Conservation (phyloP, 176 grass and related monocot genomes). For the Aegilops bicornis region DNA sequence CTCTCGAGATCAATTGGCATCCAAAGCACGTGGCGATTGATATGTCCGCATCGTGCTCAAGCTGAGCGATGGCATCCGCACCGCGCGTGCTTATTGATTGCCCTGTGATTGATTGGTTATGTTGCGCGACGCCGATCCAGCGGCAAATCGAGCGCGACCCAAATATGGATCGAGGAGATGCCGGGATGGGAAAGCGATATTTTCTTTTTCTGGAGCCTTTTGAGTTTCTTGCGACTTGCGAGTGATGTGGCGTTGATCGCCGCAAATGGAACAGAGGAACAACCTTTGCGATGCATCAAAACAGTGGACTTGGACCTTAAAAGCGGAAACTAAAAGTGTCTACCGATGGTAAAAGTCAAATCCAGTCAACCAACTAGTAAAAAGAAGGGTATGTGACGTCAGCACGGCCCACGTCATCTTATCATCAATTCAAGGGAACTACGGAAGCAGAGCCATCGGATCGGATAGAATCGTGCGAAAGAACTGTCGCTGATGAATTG, state of each 20-base stretch:
- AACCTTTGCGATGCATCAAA: background rate
- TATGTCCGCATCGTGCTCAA: background rate
- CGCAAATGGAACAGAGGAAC: background rate
- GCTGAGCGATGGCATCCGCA: background rate
- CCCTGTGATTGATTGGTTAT: background rate
- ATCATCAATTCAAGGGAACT: background rate
- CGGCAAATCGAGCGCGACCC: background rate
- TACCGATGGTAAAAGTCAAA: background rate
- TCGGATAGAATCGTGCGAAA: background rate
- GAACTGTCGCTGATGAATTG: background rate
- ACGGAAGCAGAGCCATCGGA: background rate
- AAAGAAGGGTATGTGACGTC: background rate
- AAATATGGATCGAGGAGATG: too few relatives aligned
- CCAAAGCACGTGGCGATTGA: constrained; percentile 9
- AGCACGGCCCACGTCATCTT: background rate
- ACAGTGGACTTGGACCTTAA: too few relatives aligned
- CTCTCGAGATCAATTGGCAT: background rate
- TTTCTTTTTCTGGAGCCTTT: background rate
- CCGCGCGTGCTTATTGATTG: background rate
- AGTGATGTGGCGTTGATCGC: background rate
- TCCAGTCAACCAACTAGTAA: background rate
- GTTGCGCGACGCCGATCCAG: background rate
- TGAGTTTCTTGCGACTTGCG: background rate
- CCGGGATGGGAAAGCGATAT: background rate
- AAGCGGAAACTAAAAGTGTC: background rate